These are phyloP conservation scores for Pseudevernia furfuracea DNA, from an alignment of 495 filamentous ascomycete genomes.

Conservation along the genomic window DNA sequence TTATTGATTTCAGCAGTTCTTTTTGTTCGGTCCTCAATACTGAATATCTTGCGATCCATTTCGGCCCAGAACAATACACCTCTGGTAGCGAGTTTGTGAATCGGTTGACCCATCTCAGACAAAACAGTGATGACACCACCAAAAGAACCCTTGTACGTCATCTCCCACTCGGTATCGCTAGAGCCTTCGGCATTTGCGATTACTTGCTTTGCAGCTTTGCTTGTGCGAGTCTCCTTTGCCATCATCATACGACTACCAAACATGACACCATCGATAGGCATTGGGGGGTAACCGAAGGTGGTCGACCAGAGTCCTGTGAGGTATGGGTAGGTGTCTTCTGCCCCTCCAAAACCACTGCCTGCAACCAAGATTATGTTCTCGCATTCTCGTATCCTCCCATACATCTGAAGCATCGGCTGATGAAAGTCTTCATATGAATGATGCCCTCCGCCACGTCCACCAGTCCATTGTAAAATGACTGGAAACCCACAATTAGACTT, in stretches of 20 bases:
- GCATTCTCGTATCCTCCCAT: conserved; percentile 39
- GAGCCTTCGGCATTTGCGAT: conserved; percentile 33
- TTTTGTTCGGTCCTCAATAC: conserved; percentile 33
- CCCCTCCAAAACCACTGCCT: conserved; percentile 43
- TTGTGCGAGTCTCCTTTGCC: conserved; percentile 38
- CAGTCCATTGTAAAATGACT: conserved; percentile 46
- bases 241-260: conserved; percentile 47
- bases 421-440: conserved; percentile 49
- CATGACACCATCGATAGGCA: conserved; percentile 46
- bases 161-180: conserved; percentile 30
- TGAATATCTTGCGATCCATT: conserved; percentile 36
- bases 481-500: conserved; percentile 41
- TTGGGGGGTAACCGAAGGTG: conserved; percentile 35
- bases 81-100: conserved; percentile 38
- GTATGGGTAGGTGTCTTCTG: conserved; percentile 43
- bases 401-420: conserved; percentile 40
- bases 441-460: conserved; percentile 46
- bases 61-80: conserved; percentile 37
- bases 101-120: conserved; percentile 41
- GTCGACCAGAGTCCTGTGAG: conserved; percentile 41
- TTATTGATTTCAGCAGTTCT: conserved; percentile 27
- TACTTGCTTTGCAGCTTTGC: conserved; percentile 28
- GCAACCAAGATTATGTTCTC: conserved; percentile 45
- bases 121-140: conserved; percentile 37
- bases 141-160: conserved; percentile 28